Evolutionary conservation across 2,329 filamentous ascomycete species (phyloP).

Genomic region (Sclerotinia borealis): DNA sequence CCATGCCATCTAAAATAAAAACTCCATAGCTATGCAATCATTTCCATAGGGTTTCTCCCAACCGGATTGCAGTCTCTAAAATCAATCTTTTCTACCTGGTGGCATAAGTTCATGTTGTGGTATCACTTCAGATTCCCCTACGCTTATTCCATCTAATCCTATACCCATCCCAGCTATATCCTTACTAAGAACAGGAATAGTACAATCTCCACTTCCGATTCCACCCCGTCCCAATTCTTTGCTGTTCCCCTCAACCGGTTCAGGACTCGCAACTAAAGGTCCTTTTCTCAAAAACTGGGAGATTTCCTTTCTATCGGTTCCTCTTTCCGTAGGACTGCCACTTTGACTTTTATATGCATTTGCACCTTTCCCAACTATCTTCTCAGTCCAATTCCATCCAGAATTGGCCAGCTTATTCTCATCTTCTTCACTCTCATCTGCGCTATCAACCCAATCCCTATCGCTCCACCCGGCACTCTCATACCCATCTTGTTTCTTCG

Average conservation of each 20-base stretch:
- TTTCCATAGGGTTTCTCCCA: too few relatives aligned
- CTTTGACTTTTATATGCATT: neutral
- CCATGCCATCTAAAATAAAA: neutral
- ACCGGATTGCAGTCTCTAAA: neutral
- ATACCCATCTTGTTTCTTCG: constrained; percentile 13
- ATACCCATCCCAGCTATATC: neutral
- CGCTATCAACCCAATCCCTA: constrained; percentile 53
- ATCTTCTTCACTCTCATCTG: constrained; percentile 35
- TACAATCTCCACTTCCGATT: neutral
- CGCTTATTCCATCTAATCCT: neutral
- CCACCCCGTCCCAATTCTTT: neutral
- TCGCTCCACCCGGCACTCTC: constrained; percentile 61
- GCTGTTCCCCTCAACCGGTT: neutral
- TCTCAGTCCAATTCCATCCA: constrained; percentile 50
- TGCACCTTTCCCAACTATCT: constrained; percentile 43
- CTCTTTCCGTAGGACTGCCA: neutral
- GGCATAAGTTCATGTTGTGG: neutral
- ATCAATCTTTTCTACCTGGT: neutral
- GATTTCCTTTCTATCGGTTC: neutral
- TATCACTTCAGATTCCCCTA: neutral
- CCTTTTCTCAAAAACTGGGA: neutral
- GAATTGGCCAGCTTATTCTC: constrained; percentile 19
- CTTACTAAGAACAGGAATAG: neutral
- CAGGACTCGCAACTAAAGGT: neutral
- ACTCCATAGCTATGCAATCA: constrained; percentile 1